Percentiles rank a stretch among this genome's conserved stretches.
Conservation (phyloP, 139 green algal species). For the Chlorella sp. region DNA sequence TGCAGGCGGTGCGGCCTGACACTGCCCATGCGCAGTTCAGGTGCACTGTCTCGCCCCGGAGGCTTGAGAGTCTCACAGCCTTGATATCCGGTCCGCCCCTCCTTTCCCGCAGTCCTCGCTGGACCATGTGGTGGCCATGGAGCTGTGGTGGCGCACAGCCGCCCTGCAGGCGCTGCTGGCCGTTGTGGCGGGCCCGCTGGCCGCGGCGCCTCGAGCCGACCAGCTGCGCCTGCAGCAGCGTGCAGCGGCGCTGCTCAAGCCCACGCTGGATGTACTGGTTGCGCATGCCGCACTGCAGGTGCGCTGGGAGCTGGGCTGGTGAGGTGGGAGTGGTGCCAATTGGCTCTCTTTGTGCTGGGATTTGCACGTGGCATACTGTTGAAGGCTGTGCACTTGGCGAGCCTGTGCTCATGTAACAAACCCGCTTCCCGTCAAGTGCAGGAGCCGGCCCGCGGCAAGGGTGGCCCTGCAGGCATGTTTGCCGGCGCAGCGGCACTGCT, state of each 20-base stretch:
- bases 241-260: constrained; percentile 37
- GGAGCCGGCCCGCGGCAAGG: constrained; percentile 48
- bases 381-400: not conserved
- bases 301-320: not conserved
- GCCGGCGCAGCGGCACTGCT: constrained; percentile 65
- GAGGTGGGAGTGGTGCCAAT: not conserved
- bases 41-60: no score
- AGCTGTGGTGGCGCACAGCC: constrained; percentile 78
- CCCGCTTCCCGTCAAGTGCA: constrained; percentile 2
- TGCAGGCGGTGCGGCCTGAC: no score
- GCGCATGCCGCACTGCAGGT: constrained; percentile 38
- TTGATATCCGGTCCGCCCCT: no score
- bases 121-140: constrained; percentile 66
- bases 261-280: constrained; percentile 43
- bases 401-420: not conserved
- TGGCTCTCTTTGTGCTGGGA: no score
- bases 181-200: constrained; percentile 48
- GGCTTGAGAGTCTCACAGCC: no score
- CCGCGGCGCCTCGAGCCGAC: not conserved
- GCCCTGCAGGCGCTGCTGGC: constrained; percentile 74
- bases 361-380: not conserved
- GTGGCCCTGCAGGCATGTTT: constrained; percentile 47
- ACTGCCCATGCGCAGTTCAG: no score
- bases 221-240: not conserved
- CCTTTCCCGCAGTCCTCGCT: constrained; percentile 32